A percentile compares a stretch with the other conserved stretches of the same genome.
phyloP scores from a whole-genome alignment of 768 basidiomycete genomes.

The Boletus tylopilopsis region DNA sequence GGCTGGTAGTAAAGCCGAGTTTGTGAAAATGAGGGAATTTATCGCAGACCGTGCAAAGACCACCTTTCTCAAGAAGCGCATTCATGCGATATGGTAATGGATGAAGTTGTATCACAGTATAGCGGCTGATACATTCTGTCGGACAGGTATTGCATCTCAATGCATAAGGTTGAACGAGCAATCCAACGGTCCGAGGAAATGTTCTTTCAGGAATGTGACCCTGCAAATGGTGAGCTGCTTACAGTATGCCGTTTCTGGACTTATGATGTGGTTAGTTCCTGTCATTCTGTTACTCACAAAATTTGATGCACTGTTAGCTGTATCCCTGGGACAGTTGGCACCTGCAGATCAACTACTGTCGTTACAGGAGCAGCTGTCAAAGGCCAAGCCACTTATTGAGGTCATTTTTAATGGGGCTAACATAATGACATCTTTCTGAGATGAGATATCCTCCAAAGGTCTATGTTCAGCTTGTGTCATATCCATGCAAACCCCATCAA shows the following conservation, averaged over 20 bases:
- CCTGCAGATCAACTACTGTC: background rate
- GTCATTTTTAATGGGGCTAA: background rate
- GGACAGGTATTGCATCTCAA: conserved; percentile 6
- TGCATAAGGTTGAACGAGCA: conserved; percentile 4
- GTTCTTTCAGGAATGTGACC: conserved; percentile 1
- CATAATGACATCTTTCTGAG: background rate
- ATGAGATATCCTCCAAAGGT: background rate
- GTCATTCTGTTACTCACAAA: conserved; percentile 8
- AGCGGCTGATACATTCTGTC: background rate
- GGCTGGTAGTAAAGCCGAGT: too few relatives aligned
- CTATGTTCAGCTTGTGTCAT: background rate
- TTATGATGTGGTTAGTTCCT: background rate
- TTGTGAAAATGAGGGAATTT: too few relatives aligned
- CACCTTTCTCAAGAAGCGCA: too few relatives aligned
- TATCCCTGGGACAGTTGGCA: background rate
- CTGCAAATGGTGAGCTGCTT: background rate
- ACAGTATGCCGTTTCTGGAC: too few relatives aligned
- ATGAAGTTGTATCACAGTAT: too few relatives aligned
- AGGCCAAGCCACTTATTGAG: background rate
- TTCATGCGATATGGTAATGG: too few relatives aligned
- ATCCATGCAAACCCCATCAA: too few relatives aligned
- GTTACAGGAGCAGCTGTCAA: background rate
- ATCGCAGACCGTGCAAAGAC: too few relatives aligned
- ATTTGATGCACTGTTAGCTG: conserved; percentile 2
- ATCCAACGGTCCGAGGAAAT: conserved; percentile 1